A percentile compares a stretch with the other conserved stretches of the same genome.
Conservation (phyloP, 2,329 filamentous ascomycete genomes). For the Talaromyces marneffei region DNA sequence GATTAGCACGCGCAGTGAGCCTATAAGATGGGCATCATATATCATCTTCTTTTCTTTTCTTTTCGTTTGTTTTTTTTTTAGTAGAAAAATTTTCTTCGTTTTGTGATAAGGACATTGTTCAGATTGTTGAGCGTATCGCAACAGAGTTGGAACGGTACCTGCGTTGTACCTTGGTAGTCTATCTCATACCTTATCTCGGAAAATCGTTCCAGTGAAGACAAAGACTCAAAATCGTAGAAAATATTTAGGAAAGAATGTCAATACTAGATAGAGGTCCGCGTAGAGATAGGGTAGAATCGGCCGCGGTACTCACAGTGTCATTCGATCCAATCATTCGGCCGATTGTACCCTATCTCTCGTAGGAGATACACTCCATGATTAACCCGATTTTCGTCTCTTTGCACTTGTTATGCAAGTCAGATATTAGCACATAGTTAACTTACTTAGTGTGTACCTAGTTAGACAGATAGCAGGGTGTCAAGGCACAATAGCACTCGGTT, state of each 20-base stretch:
- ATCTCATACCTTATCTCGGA: not conserved
- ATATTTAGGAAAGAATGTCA: not conserved
- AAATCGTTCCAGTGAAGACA: not conserved
- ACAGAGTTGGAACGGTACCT: not conserved
- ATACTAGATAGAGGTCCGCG: not conserved
- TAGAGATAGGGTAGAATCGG: conserved; percentile 4
- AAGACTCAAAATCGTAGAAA: not conserved
- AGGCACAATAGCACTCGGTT: not conserved
- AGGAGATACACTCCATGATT: not conserved
- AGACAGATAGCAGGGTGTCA: not conserved
- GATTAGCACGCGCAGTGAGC: not conserved
- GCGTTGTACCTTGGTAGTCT: not conserved
- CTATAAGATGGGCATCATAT: not conserved
- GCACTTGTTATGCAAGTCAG: not conserved
- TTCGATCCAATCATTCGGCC: not conserved
- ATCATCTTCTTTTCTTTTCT: not conserved
- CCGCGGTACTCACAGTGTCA: not conserved
- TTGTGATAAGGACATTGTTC: not conserved
- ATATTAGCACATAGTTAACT: not conserved
- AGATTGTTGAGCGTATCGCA: not conserved
- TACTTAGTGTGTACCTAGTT: not conserved
- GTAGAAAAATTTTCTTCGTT: not conserved
- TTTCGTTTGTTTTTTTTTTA: not conserved
- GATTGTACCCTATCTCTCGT: not conserved
- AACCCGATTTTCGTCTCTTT: not conserved